Base-by-base conservation (phyloP, 1,139 yeast species). In the Pichia inconspicua region DNA sequence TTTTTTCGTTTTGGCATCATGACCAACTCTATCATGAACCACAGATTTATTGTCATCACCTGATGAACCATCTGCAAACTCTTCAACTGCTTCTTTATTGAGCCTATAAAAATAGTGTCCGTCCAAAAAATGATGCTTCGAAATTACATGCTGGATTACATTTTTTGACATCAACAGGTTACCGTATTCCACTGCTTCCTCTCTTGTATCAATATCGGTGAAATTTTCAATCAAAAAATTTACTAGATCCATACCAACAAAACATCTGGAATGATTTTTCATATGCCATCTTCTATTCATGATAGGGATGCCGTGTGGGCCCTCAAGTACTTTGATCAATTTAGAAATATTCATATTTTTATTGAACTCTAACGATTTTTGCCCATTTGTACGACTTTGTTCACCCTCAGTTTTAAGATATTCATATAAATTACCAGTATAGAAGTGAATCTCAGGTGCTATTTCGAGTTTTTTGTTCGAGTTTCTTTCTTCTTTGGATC, bases 201-300 rank as follows among this genome's bases (percentile, higher is more conserved):
- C 97, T 52, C 94, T 70, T 0, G 84, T 79, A 44, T 80, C 79
- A 41, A 92, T 80, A 59, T 89, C 97, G 28, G 77, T 80, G 60
- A 89, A 84, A 51, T 82, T 79, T 52, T 84, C 84, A 39, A 85
- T 70, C 47, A 90, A 62, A 97, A 97, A 92, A 22, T 81, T 76
- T 0, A 88, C 96, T 55, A 89, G 72, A 52, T 88, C 96, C 55
- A 81, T 79, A 0, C 97, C 97, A 32, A 87, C 66, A 61, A 92
- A 89, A 65, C 96, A 86, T 54, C 84, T 78, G 35, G 75, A 72
- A 64, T 88, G 95, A 11, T 76, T 70, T 54, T 82, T 82, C 77
- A 90, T 82, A 64, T 92, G 97, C 98, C 98, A 92, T 30, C 82
- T 77, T 57, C 97, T 72, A 59, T 89, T 96, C 1, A 78, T 81